Percentiles rank a stretch among this genome's conserved stretches.
These are phyloP conservation scores for Eutrema yunnanense DNA, from an alignment of 345 rosid genomes.

Conservation along the genomic window DNA sequence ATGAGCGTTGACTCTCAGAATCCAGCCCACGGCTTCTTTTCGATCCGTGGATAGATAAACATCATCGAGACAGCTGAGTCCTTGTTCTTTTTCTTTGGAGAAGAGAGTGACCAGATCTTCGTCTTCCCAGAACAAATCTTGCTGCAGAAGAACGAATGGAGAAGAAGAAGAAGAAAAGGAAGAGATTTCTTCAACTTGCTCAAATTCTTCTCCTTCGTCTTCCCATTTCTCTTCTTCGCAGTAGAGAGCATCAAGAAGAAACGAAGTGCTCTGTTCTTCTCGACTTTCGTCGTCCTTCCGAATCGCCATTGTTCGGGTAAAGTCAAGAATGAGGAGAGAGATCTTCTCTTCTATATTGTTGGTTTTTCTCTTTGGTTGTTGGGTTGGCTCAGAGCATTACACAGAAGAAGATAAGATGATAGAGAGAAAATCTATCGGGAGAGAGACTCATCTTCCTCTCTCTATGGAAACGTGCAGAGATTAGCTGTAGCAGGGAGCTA, in stretches of 20 bases:
- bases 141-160: constrained; percentile 43
- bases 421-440: constrained; percentile 18
- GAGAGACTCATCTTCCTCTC: constrained; percentile 31
- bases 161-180: constrained; percentile 26
- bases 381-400: constrained; percentile 24
- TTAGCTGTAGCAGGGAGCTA: constrained; percentile 20
- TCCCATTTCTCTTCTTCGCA: constrained; percentile 77
- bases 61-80: constrained; percentile 19
- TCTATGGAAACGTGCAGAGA: constrained; percentile 18
- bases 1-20: constrained; percentile 57
- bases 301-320: constrained; percentile 47
- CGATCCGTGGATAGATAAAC: constrained; percentile 43
- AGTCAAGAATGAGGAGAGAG: constrained; percentile 34
- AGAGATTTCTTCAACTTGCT: constrained; percentile 21
- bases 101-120: constrained; percentile 64
- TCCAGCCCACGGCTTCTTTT: constrained; percentile 66
- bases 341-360: constrained; percentile 7
- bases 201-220: constrained; percentile 38
- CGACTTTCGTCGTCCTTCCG: constrained; percentile 22
- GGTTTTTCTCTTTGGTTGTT: constrained; percentile 15
- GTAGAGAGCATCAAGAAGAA: constrained; percentile 51
- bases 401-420: constrained; percentile 25
- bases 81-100: constrained; percentile 48
- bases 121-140: constrained; percentile 75
- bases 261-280: constrained; percentile 27